A percentile compares a stretch with the other conserved stretches of the same genome.
Conservation (phyloP, 2,329 filamentous ascomycete genomes). For the Penicillium paneum region DNA sequence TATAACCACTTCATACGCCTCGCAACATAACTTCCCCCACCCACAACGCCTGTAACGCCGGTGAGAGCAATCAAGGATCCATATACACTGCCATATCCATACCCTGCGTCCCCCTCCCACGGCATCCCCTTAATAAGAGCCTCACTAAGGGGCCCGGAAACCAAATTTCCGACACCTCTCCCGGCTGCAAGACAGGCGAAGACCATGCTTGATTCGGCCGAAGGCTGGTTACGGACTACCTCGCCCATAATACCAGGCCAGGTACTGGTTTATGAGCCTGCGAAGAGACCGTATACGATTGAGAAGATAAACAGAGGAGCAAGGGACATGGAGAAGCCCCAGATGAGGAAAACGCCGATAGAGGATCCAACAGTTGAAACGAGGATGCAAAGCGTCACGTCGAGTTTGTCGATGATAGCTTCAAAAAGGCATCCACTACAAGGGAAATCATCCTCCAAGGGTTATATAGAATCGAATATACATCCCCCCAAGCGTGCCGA, state of each 20-base stretch:
- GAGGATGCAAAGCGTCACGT: conserved; percentile 40
- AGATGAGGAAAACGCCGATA: conserved; percentile 45
- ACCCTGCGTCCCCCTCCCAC: conserved; percentile 18
- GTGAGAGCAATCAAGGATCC: conserved; percentile 32
- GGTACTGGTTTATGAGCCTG: conserved; percentile 42
- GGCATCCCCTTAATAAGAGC: conserved; percentile 26
- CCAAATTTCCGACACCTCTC: conserved; percentile 51
- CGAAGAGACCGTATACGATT: conserved; percentile 48
- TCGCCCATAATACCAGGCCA: conserved; percentile 49
- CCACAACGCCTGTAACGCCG: conserved; percentile 21
- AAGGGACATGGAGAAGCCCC: conserved; percentile 48
- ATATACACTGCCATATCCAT: conserved; percentile 29
- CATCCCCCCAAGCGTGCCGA: no score
- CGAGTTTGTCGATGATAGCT: conserved; percentile 41
- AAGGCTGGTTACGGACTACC: conserved; percentile 35
- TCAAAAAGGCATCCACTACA: no score
- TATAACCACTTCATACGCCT: conserved; percentile 1
- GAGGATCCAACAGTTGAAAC: conserved; percentile 43
- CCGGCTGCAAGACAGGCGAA: conserved; percentile 50
- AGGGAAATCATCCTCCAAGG: no score
- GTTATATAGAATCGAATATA: no score
- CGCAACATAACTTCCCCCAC: conserved; percentile 9
- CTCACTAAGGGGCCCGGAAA: conserved; percentile 52
- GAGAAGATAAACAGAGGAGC: conserved; percentile 43
- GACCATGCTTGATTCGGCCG: conserved; percentile 48